Evolutionary conservation across 768 basidiomycete species (phyloP).

Genomic region (Tylopilus plumbeoviolaceoides): DNA sequence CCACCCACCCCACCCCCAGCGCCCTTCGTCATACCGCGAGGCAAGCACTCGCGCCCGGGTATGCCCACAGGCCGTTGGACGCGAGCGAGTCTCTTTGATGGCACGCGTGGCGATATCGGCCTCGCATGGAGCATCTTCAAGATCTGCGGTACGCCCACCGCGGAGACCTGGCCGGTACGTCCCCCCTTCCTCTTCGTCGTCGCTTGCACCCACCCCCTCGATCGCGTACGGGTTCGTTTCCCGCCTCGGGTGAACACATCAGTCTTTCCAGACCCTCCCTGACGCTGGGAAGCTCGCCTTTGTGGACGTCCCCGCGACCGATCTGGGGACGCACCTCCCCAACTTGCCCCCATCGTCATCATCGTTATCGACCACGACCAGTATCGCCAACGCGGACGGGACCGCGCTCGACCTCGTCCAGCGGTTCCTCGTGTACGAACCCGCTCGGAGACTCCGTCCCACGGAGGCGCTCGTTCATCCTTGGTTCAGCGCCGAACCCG

Average conservation of each 20-base stretch:
- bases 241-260: not conserved
- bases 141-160: conserved; percentile 70
- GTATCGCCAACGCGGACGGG: conserved; percentile 1
- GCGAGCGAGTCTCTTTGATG: conserved; percentile 67
- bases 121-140: conserved; percentile 90
- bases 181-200: too few species aligned
- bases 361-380: not conserved
- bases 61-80: conserved; percentile 33
- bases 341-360: conserved; percentile 45
- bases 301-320: conserved; percentile 44
- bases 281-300: conserved; percentile 65
- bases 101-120: conserved; percentile 72
- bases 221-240: not conserved
- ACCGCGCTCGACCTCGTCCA: conserved; percentile 51
- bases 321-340: conserved; percentile 52
- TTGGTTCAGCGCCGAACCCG: conserved; percentile 45
- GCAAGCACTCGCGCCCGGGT: not conserved
- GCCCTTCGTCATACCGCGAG: conserved; percentile 29
- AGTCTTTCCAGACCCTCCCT: conserved; percentile 61
- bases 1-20: conserved; percentile 40
- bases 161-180: conserved; percentile 77
- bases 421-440: conserved; percentile 59
- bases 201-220: too few species aligned
- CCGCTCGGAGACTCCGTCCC: conserved; percentile 45
- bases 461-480: conserved; percentile 51